Evolutionary conservation across 345 rosid species (phyloP).

Genomic region (Diplotaxis tenuifolia): DNA sequence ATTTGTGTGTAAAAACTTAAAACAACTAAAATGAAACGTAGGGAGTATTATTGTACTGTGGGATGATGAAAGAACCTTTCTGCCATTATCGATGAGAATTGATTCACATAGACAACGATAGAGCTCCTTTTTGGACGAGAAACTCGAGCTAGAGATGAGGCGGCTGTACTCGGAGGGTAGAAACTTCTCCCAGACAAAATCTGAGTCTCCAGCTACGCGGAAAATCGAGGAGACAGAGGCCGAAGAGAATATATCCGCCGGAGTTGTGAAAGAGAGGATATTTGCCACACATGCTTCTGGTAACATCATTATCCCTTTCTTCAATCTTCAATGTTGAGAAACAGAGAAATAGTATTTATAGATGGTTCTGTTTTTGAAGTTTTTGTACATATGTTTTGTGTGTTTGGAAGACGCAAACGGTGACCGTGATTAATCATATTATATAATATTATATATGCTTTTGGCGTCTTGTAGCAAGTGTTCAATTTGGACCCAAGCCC

Average conservation of each 20-base stretch:
- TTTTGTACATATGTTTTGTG: neutral
- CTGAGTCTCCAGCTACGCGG: slow-evolving; percentile 58
- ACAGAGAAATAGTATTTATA: neutral
- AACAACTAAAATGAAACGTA: too few relatives aligned
- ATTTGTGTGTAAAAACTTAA: too few relatives aligned
- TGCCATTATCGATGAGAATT: slow-evolving; percentile 52
- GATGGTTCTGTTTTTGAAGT: neutral
- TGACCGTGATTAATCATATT: neutral
- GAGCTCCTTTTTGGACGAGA: slow-evolving; percentile 61
- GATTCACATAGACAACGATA: slow-evolving; percentile 50
- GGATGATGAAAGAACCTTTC: slow-evolving; percentile 36
- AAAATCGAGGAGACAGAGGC: slow-evolving; percentile 53
- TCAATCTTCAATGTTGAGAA: neutral
- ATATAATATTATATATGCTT: neutral
- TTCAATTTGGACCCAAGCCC: slow-evolving; percentile 10
- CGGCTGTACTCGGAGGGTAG: slow-evolving; percentile 44
- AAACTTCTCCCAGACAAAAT: slow-evolving; percentile 58
- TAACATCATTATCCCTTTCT: slow-evolving; percentile 32
- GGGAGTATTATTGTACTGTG: neutral
- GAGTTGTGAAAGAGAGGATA: slow-evolving; percentile 64
- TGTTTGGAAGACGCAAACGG: neutral
- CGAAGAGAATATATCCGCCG: slow-evolving; percentile 50
- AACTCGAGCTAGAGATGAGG: slow-evolving; percentile 35
- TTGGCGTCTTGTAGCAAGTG: neutral
- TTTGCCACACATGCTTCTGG: slow-evolving; percentile 59